Evolutionary conservation across 345 rosid species (phyloP).

Genomic region (Eutrema yunnanense): DNA sequence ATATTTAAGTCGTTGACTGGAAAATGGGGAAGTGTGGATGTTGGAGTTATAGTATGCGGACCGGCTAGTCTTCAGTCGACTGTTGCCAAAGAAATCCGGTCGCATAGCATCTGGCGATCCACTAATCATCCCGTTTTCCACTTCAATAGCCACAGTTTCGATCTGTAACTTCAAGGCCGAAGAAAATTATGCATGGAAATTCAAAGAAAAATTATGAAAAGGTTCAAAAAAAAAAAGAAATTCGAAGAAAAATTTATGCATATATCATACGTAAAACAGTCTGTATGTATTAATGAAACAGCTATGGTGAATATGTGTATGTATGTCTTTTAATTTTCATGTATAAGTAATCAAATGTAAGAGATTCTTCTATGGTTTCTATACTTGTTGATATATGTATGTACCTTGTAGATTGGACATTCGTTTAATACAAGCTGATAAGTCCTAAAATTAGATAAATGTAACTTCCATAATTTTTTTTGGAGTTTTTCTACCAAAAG

Average conservation of each 20-base stretch:
- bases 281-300: not conserved
- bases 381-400: not conserved
- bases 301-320: not conserved
- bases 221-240: not conserved
- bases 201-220: not conserved
- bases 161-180: constrained; percentile 31
- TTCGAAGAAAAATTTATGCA: not conserved
- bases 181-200: not conserved
- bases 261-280: not conserved
- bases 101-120: constrained; percentile 42
- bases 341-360: not conserved
- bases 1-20: constrained; percentile 44
- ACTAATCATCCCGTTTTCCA: constrained; percentile 50
- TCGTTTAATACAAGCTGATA: not conserved
- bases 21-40: constrained; percentile 64
- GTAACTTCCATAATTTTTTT: too few species aligned
- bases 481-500: too few species aligned
- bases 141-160: constrained; percentile 81
- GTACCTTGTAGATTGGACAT: not conserved
- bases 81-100: constrained; percentile 77
- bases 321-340: not conserved
- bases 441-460: not conserved
- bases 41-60: constrained; percentile 86
- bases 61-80: constrained; percentile 64
- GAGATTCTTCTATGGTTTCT: not conserved